phyloP scores from a whole-genome alignment of 371 early-diverging fungal species.

The Basidiobolus meristosporus region DNA sequence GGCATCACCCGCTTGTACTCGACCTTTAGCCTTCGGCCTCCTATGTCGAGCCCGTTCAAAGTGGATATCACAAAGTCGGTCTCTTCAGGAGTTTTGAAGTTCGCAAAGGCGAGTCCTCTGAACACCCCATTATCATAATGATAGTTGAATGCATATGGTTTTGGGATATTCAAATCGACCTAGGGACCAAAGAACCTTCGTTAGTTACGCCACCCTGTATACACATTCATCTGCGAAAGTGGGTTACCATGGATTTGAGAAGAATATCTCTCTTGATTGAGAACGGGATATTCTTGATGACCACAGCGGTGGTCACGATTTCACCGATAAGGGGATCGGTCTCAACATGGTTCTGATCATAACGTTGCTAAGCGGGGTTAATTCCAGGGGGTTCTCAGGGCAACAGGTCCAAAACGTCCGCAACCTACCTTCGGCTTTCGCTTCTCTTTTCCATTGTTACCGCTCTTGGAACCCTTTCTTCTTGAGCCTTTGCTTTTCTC shows the following conservation, averaged over 20 bases:
- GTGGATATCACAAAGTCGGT: constrained; percentile 41
- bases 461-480: no score
- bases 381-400: no score
- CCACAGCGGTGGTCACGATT: constrained; percentile 54
- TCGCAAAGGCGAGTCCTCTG: constrained; percentile 67
- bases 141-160: constrained; percentile 65
- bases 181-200: constrained; percentile 1
- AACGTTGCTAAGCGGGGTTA: no score
- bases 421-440: no score
- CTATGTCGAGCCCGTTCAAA: constrained; percentile 43
- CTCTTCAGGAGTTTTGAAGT: constrained; percentile 55
- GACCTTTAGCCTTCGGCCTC: constrained; percentile 58
- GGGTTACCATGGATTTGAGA: constrained; percentile 28
- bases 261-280: constrained; percentile 55
- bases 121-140: constrained; percentile 63
- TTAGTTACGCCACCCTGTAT: no score
- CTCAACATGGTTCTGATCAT: no score
- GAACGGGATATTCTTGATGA: constrained; percentile 71
- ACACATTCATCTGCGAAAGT: neutral
- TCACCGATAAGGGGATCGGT: constrained; percentile 4
- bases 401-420: no score
- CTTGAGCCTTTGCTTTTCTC: no score
- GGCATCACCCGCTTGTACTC: constrained; percentile 32
- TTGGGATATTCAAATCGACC: constrained; percentile 37
- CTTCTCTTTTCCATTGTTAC: no score